Evolutionary conservation across 73 alveolate species (phyloP).

Genomic region (Stentor roeselii): DNA sequence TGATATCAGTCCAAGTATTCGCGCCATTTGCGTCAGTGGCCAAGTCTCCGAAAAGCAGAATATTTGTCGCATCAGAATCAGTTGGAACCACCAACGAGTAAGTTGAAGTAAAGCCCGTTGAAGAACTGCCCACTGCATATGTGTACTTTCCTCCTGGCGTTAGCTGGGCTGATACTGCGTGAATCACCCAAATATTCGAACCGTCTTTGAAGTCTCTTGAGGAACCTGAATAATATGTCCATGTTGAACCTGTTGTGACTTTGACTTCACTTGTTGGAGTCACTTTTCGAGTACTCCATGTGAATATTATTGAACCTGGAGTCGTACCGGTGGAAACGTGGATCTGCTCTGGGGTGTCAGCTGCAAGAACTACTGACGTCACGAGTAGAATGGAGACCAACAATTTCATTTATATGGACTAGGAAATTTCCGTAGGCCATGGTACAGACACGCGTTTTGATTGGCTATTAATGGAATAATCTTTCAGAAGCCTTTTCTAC

Average conservation of each 20-base stretch:
- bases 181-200: not conserved
- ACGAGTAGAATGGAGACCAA: not conserved
- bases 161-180: not conserved
- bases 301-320: slow-evolving; percentile 1
- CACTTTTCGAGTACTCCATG: not conserved
- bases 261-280: not conserved
- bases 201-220: not conserved
- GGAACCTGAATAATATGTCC: not conserved
- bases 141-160: not conserved
- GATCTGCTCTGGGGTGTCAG: slow-evolving; percentile 1
- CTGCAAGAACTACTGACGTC: not conserved
- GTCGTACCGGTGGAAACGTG: not conserved
- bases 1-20: not conserved
- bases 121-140: not conserved
- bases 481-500: too few species aligned
- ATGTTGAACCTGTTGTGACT: not conserved
- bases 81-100: not conserved
- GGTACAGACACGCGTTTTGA: too few species aligned
- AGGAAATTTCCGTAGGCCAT: too few species aligned
- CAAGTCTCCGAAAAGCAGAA: slow-evolving; percentile 9
- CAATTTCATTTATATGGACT: not conserved
- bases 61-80: not conserved
- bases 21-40: slow-evolving; percentile 12
- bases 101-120: not conserved
- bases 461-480: too few species aligned